phyloP scores from a whole-genome alignment of 345 rosid genomes.

The Brassica rapa region DNA sequence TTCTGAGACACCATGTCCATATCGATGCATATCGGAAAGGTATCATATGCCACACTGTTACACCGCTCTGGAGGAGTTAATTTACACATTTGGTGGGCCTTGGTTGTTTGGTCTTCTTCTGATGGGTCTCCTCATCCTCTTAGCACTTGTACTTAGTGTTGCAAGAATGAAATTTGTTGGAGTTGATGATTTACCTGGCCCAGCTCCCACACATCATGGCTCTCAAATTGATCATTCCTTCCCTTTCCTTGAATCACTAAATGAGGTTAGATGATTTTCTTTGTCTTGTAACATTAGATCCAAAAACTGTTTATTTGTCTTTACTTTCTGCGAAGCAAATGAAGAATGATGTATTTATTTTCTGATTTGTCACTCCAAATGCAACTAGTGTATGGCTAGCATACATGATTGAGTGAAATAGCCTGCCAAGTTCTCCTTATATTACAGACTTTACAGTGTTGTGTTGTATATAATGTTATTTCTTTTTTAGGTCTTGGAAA shows the following conservation, averaged over 20 bases:
- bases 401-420: conserved; percentile 22
- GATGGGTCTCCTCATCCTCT: conserved; percentile 80
- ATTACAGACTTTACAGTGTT: neutral
- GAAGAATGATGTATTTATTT: neutral
- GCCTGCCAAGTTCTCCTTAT: neutral
- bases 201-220: conserved; percentile 88
- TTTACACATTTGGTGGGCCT: conserved; percentile 98
- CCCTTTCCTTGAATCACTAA: conserved; percentile 95
- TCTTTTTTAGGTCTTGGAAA: conserved; percentile 81
- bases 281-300: conserved; percentile 8
- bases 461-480: conserved; percentile 23
- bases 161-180: conserved; percentile 98
- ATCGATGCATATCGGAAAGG: conserved; percentile 85
- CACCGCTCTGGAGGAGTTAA: conserved; percentile 95
- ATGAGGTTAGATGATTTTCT: conserved; percentile 67
- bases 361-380: conserved; percentile 20
- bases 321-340: conserved; percentile 9
- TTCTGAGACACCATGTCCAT: conserved; percentile 89
- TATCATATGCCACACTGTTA: conserved; percentile 95
- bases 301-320: conserved; percentile 13
- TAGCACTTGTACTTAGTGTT: conserved; percentile 95
- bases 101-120: conserved; percentile 93
- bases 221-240: conserved; percentile 94
- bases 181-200: conserved; percentile 89
- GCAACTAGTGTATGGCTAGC: conserved; percentile 14